phyloP scores from a whole-genome alignment of 345 rosid genomes.

The Salix exigua region DNA sequence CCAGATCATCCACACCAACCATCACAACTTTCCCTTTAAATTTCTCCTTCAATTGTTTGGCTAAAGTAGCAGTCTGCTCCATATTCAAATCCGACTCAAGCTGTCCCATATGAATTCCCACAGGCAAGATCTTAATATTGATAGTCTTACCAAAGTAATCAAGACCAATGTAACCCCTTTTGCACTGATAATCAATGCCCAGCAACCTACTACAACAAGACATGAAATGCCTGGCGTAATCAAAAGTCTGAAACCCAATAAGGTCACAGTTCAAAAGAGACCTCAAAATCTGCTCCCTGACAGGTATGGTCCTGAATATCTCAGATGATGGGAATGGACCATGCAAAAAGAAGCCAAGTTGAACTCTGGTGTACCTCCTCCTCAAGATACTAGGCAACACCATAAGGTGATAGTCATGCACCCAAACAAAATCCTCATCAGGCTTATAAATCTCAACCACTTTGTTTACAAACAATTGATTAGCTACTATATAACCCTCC shows the following conservation, averaged over 20 bases:
- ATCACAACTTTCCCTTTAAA: conserved; percentile 51
- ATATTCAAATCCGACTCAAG: conserved; percentile 42
- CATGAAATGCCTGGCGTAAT: conserved; percentile 84
- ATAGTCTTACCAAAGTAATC: conserved; percentile 77
- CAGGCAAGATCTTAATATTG: conserved; percentile 68
- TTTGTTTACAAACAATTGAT: conserved; percentile 63
- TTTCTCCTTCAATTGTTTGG: conserved; percentile 50
- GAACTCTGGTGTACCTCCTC: conserved; percentile 45
- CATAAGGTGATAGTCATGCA: conserved; percentile 86
- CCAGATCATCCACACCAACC: conserved; percentile 80
- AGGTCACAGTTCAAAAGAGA: conserved; percentile 74
- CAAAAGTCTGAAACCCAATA: conserved; percentile 80
- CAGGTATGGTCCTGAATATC: conserved; percentile 62
- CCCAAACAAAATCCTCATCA: conserved; percentile 73
- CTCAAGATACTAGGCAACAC: conserved; percentile 66
- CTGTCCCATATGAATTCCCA: conserved; percentile 76
- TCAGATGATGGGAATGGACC: conserved; percentile 78
- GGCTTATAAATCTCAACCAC: conserved; percentile 55
- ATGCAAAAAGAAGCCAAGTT: conserved; percentile 70
- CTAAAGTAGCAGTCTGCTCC: conserved; percentile 39
- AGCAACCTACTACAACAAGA: conserved; percentile 79
- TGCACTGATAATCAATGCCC: conserved; percentile 71
- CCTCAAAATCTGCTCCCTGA: conserved; percentile 65
- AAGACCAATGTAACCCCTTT: conserved; percentile 77
- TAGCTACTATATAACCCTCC: conserved; percentile 61